Evolutionary conservation across 2,329 filamentous ascomycete genomes (phyloP), one percentile per base, ranked within the genome.

Genomic region (Chalaropsis thielavioides): DNA sequence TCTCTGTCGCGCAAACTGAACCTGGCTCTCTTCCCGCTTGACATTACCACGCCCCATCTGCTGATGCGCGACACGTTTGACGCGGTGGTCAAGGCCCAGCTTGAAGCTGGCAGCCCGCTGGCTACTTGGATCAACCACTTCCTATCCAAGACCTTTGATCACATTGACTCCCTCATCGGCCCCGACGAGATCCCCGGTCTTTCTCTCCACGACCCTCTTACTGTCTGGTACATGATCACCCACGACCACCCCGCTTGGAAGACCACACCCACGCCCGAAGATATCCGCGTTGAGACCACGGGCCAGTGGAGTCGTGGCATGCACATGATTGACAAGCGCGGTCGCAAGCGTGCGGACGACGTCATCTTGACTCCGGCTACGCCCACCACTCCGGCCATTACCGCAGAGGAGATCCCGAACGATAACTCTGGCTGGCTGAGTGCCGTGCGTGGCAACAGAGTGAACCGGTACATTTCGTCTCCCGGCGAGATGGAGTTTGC

Each of bases 251-350:
- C 82, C 19, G 75, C 73, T 38, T 88, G 85, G 85, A 80, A 79
- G 73, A 72, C 77, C 17, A 78, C 81, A 1, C 74, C 77, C 15
- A 78, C 80, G 66, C 83, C 79, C 0, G 88, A 95, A 74, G 94
- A 99, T 73, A 87, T 99, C 65, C 82, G 94, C 22, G 79, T 99
- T 49, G 94, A 99, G 76, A 95, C 91, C 0, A 78, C 83, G 1
- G 94, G 92, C 1, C 94, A 97, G 77, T 99, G 94, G 94, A 95
- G 92, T 58, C 81, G 90, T 65, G 92, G 94, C 1, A 92, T 94
- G 86, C 92, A 91, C 72, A 81, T 97, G 40, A 79, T 91, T 49
- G 94, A 99, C 77, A 80, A 84, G 43, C 81, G 94, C 56, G 75
- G 84, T 64, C 78, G 76, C 68, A 83, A 83, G 71, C 79, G 78